These are phyloP conservation scores for Erodium moschatum DNA, from an alignment of 441 rosid genomes.

Conservation along the genomic window DNA sequence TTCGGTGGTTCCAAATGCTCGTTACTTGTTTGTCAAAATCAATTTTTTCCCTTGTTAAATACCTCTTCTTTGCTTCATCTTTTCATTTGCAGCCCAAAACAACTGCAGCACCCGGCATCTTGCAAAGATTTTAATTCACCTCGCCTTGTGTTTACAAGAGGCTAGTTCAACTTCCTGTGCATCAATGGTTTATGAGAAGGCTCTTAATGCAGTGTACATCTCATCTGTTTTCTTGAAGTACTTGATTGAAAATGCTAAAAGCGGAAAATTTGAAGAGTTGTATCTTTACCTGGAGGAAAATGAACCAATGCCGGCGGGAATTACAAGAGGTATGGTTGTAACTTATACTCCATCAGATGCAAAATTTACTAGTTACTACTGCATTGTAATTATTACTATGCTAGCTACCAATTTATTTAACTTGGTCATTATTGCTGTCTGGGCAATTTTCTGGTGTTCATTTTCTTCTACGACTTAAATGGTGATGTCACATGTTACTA, in stretches of 20 bases:
- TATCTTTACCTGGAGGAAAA: constrained; percentile 55
- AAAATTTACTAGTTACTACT: neutral
- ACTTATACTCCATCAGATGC: neutral
- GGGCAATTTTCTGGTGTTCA: constrained; percentile 1
- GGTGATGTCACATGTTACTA: neutral
- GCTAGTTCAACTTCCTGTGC: constrained; percentile 39
- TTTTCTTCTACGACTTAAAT: neutral
- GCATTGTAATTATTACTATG: neutral
- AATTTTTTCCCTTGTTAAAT: neutral
- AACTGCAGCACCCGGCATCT: constrained; percentile 77
- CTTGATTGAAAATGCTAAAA: constrained; percentile 56
- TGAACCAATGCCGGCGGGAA: constrained; percentile 51
- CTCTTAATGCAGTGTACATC: constrained; percentile 64
- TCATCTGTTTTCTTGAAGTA: constrained; percentile 78
- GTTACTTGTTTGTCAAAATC: neutral
- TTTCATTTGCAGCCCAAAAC: constrained; percentile 47
- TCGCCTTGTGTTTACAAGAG: constrained; percentile 74
- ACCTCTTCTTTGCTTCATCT: neutral
- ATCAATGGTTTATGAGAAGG: constrained; percentile 42
- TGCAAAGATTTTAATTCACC: constrained; percentile 72
- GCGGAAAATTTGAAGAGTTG: constrained; percentile 39
- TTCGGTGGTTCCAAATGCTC: neutral
- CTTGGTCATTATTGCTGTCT: neutral
- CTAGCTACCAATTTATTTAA: neutral
- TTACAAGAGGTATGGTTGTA: constrained; percentile 42